Conservation (phyloP, 2,329 filamentous ascomycete species). For the Arthrobotrys iridis region DNA sequence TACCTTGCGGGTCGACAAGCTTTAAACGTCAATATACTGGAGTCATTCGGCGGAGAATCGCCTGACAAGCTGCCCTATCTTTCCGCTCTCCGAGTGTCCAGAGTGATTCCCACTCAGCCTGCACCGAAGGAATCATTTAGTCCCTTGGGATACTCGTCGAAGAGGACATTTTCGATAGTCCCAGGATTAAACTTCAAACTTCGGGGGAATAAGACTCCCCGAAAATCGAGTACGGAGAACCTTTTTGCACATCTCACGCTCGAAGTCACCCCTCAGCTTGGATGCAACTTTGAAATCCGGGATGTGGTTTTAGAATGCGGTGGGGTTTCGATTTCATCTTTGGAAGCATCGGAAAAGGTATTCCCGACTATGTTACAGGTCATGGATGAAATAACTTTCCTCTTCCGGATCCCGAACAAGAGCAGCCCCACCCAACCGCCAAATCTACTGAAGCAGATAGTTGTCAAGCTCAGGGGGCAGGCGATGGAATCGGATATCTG, state of each 20-base stretch:
- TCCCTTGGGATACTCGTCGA: conserved; percentile 72
- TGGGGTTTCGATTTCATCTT: conserved; percentile 61
- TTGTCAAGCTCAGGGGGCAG: conserved; percentile 69
- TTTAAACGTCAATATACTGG: conserved; percentile 78
- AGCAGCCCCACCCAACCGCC: conserved; percentile 68
- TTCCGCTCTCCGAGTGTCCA: conserved; percentile 77
- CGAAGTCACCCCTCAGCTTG: conserved; percentile 76
- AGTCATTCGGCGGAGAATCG: conserved; percentile 76
- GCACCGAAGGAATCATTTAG: conserved; percentile 70
- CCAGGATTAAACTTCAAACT: conserved; percentile 78
- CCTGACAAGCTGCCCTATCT: conserved; percentile 72
- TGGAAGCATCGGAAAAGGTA: conserved; percentile 29
- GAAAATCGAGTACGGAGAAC: conserved; percentile 69
- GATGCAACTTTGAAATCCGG: conserved; percentile 65
- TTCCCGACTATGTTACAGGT: conserved; percentile 46
- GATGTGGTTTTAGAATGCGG: conserved; percentile 57
- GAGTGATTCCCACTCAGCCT: conserved; percentile 75
- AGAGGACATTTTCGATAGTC: conserved; percentile 71
- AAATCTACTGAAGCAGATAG: conserved; percentile 40
- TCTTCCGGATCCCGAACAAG: conserved; percentile 70
- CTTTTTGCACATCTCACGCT: conserved; percentile 77
- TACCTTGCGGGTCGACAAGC: conserved; percentile 77
- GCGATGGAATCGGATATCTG: conserved; percentile 68
- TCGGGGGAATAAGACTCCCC: conserved; percentile 71
- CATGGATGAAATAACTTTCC: conserved; percentile 75